phyloP scores from a whole-genome alignment of 352 stramenopile genomes.

The Pythium apleroticum region DNA sequence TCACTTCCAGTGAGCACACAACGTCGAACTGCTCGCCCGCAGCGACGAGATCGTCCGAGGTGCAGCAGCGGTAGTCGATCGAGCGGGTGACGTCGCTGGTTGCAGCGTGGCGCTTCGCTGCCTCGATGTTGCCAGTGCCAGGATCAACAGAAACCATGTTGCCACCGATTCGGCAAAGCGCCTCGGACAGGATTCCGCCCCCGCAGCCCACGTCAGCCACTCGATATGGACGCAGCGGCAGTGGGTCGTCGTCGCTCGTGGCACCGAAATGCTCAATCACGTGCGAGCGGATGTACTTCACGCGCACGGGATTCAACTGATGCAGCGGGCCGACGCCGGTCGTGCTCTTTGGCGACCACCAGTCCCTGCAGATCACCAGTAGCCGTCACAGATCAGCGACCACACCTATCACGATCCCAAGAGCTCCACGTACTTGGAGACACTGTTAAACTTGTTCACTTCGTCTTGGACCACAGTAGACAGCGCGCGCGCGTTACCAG shows the following conservation, averaged over 20 bases:
- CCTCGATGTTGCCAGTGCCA: slow-evolving; percentile 68
- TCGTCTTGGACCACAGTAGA: slow-evolving; percentile 77
- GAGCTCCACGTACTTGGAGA: slow-evolving; percentile 50
- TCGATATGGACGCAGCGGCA: slow-evolving; percentile 51
- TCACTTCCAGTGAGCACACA: slow-evolving; percentile 85
- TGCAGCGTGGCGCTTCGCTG: slow-evolving; percentile 60
- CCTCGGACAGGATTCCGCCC: slow-evolving; percentile 81
- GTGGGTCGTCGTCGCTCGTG: slow-evolving; percentile 43
- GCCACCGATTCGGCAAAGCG: slow-evolving; percentile 74
- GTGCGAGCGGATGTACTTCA: slow-evolving; percentile 81
- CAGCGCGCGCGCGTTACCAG: slow-evolving; percentile 23
- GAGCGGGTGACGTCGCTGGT: slow-evolving; percentile 47
- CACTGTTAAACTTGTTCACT: slow-evolving; percentile 81
- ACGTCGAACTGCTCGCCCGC: slow-evolving; percentile 76
- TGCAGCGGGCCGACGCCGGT: slow-evolving; percentile 77
- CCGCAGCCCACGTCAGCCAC: slow-evolving; percentile 81
- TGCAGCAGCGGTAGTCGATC: slow-evolving; percentile 84
- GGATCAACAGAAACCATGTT: slow-evolving; percentile 74
- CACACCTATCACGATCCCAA: not conserved
- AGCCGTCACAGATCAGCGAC: not conserved
- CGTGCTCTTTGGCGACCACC: slow-evolving; percentile 76
- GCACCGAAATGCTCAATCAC: slow-evolving; percentile 64
- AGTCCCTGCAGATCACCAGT: slow-evolving; percentile 49
- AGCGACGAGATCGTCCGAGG: slow-evolving; percentile 73
- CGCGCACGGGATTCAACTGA: slow-evolving; percentile 80